Evolutionary conservation across 768 basidiomycete species (phyloP).

Genomic region (Chalciporus chontae): DNA sequence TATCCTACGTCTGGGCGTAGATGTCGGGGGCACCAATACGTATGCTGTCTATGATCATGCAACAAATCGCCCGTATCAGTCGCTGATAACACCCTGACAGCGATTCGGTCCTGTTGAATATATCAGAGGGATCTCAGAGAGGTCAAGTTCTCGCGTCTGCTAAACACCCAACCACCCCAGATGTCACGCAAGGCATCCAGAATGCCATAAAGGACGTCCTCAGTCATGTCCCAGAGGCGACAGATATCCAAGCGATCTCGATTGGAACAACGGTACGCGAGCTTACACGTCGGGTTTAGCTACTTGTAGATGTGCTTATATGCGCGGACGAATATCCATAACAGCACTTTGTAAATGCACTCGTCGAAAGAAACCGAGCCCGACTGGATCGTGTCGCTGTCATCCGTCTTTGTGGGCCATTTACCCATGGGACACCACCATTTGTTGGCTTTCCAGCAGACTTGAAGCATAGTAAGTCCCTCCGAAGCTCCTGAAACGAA

Average conservation of each 20-base stretch:
- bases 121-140: conserved; percentile 6
- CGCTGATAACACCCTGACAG: conserved; percentile 15
- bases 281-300: background rate
- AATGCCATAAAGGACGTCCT: conserved; percentile 46
- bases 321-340: conserved; percentile 4
- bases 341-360: conserved; percentile 57
- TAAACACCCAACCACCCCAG: conserved; percentile 54
- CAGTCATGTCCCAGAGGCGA: conserved; percentile 31
- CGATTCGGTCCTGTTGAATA: conserved; percentile 29
- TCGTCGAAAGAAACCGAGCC: conserved; percentile 52
- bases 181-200: conserved; percentile 59
- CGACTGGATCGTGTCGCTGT: conserved; percentile 61
- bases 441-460: conserved; percentile 49
- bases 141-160: conserved; percentile 25
- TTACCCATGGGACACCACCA: conserved; percentile 54
- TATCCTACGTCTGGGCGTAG: conserved; percentile 29
- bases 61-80: background rate
- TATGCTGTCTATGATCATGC: conserved; percentile 6
- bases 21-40: conserved; percentile 36
- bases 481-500: background rate
- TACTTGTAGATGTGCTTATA: conserved; percentile 1
- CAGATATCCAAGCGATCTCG: conserved; percentile 46
- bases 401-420: conserved; percentile 58
- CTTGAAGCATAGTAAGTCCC: conserved; percentile 29
- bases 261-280: conserved; percentile 57